Percentiles rank a stretch among this genome's conserved stretches.
Conservation (phyloP, 805 yeast genomes). For the Candida germanica region DNA sequence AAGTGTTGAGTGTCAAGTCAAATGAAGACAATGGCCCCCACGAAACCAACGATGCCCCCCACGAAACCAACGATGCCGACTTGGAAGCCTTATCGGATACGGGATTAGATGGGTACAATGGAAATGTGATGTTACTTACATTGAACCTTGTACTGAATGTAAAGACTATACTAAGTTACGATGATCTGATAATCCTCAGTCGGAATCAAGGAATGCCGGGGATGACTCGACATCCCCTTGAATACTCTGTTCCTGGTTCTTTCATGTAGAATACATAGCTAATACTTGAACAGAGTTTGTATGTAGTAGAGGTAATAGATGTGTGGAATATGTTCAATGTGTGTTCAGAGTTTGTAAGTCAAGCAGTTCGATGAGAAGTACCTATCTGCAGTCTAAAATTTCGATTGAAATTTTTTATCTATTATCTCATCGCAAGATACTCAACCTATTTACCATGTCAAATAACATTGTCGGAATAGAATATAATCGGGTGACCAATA, state of each 20-base stretch:
- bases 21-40: neutral
- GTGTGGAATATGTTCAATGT: no score
- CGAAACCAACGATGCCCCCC: neutral
- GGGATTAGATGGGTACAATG: conserved; percentile 37
- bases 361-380: neutral
- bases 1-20: conserved; percentile 17
- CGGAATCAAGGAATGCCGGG: neutral
- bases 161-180: conserved; percentile 9
- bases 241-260: conserved; percentile 10
- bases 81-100: conserved; percentile 1
- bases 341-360: no score
- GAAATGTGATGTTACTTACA: conserved; percentile 31
- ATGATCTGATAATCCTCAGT: conserved; percentile 1
- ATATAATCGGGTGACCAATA: conserved; percentile 86
- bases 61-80: neutral
- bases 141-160: conserved; percentile 18
- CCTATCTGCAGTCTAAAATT: neutral
- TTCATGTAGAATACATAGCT: no score
- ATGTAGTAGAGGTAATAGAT: no score
- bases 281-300: no score
- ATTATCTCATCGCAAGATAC: no score
- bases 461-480: conserved; percentile 72
- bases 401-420: no score
- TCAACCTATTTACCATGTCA: conserved; percentile 2
- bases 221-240: conserved; percentile 1